Evolutionary conservation across 164 flowering plant genomes (phyloP), one percentile per base, ranked within the genome.

Genomic region (Cinnamomum chago): DNA sequence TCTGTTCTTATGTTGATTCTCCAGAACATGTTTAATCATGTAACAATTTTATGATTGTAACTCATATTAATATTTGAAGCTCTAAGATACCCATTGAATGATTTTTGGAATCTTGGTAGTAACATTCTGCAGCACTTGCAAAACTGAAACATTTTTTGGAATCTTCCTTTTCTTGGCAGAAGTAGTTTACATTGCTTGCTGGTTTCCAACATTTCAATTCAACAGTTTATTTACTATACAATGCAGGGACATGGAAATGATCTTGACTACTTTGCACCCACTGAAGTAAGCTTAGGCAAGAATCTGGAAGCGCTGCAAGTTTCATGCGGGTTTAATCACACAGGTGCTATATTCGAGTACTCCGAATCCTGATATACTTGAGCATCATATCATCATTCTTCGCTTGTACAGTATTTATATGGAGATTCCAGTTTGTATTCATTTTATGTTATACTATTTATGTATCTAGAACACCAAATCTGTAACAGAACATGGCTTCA

Each of bases 301-400:
- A 77, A 84, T 73, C 84, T 89, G 58, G 92, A 80, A 78, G 97
- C 90, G 40, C 47, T 91, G 70, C 80, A 89, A 64, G 85, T 95
- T 30, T 95, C 99, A 1, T 95, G 98, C 65, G 99, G 99, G 52
- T 93, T 93, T 84, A 95, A 95, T 79, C 99, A 95, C 79, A 90
- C 98, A 3, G 99, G 92, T 65, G 98, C 94, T 71, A 82, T 95
- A 74, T 77, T 95, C 3, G 93, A 90, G 77, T 79, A 76, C n/a
- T 25, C 60, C 17, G 64, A 73, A 40, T 17, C 23, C 30, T 27
- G 69, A 67, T 6, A 20, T 25, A 23, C 28, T 22, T 14, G 5
- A 2, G 14, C 67, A 24, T 55, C 15, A 55, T 20, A 20, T 55
- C 4, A 14, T 55, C 60, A 55, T 15, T 15, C n/a, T 15, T 15